phyloP scores from a whole-genome alignment of 257 asterid species.

The Salvia hispanica region DNA sequence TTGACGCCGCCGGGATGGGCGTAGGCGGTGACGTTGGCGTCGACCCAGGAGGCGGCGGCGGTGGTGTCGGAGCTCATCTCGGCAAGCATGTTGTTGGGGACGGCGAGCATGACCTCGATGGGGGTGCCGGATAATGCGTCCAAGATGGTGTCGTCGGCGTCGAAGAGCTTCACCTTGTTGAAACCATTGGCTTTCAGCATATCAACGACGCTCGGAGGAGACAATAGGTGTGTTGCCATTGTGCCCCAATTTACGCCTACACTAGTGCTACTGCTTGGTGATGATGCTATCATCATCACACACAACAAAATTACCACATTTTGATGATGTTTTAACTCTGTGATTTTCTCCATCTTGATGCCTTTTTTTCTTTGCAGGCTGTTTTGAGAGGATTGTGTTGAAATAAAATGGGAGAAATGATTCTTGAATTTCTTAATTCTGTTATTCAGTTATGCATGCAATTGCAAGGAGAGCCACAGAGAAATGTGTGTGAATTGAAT shows the following conservation, averaged over 20 bases:
- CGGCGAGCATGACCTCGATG: constrained; percentile 80
- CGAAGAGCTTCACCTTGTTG: constrained; percentile 80
- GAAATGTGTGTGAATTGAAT: constrained; percentile 27
- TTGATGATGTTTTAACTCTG: neutral
- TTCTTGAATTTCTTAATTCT: constrained; percentile 47
- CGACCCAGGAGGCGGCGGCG: constrained; percentile 80
- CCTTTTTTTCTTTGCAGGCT: neutral
- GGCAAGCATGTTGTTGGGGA: constrained; percentile 80
- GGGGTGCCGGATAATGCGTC: constrained; percentile 63
- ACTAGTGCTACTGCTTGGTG: constrained; percentile 31
- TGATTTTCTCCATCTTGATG: neutral
- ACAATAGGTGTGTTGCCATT: constrained; percentile 63
- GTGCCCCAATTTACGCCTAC: constrained; percentile 98
- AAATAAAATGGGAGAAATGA: constrained; percentile 17
- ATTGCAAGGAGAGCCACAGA: constrained; percentile 38
- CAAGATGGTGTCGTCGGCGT: constrained; percentile 67
- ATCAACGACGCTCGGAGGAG: constrained; percentile 61
- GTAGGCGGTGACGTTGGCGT: constrained; percentile 72
- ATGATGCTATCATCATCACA: constrained; percentile 8
- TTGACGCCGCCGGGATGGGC: constrained; percentile 66
- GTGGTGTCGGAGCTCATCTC: constrained; percentile 62
- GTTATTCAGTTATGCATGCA: constrained; percentile 54
- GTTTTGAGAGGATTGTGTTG: constrained; percentile 9
- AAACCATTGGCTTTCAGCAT: constrained; percentile 79
- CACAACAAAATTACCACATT: constrained; percentile 19